Base-by-base conservation (phyloP, 2,329 filamentous ascomycete genomes). In the Mollisiaceae sp. region DNA sequence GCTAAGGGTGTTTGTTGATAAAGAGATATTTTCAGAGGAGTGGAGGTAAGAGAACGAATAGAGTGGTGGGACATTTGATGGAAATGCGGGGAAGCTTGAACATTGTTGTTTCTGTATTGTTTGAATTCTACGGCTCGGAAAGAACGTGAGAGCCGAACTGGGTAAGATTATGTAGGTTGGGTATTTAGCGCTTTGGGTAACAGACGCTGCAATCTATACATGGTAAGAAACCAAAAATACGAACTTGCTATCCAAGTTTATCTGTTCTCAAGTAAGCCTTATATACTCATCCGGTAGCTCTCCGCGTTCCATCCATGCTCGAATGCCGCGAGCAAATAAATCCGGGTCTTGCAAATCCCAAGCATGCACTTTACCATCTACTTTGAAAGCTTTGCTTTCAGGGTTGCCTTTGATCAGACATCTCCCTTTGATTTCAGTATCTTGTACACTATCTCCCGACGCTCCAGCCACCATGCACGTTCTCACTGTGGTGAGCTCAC, bases 291-390 rank as follows among this genome's bases (percentile, higher is more conserved):
- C 24, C 32, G 58, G 58, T 8, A 36, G 20, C n/a, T 50, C 58
- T 38, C 32, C 32, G 1, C 43, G n/a, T 35, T 58, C 39, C 18
- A 61, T 58, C 58, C 63, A 61, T 47, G 18, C 22, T 36, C 35
- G 27, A 22, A 64, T 41, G 20, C 39, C 63, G 12, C 36, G 52
- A 45, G 39, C 63, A 45, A 65, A 61, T 14, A 65, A 36, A 24
- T 52, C 50, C 18, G 59, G 59, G 50, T 65, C 63, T 43, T 61
- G 59, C 6, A 58, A 27, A 61, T 65, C 52, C 39, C 59, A 62
- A 20, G 15, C 52, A 38, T 65, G 63, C 24, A 35, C 24, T 27
- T 52, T 57, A 1, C 52, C 50, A 8, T 50, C 45, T 11, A 60
- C 50, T 32, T 60, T 60, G 38, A 60, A 60, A 22, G 62, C 62